Evolutionary conservation across 2,329 filamentous ascomycete genomes (phyloP), one percentile per base, ranked within the genome.

Genomic region (Pseudogymnoascus sp.): DNA sequence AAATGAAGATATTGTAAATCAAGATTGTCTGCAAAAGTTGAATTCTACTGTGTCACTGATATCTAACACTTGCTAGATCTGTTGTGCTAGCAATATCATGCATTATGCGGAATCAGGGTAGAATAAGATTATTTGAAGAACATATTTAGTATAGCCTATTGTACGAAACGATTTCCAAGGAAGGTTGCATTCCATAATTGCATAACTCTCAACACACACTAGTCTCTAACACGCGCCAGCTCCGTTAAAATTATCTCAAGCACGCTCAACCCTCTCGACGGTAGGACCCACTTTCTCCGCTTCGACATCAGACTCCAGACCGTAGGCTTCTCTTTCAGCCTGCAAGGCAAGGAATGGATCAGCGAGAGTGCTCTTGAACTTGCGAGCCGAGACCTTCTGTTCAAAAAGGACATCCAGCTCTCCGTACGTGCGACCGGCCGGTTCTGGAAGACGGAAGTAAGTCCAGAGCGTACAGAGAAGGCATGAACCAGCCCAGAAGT

Each of bases 341-440:
- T 36, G 25, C 12, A 18, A 31, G 34, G 8, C 53, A 59, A 18
- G 31, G 31, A 60, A 60, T 11, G 73, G 95, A 96, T 70, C 91
- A 88, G 69, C 91, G 81, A 5, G 90, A 90, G 67, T 82, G 82
- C 23, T 16, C 40, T 61, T 62, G 34, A 71, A 76, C 23, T 72
- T 72, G 28, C 73, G 68, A 7, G 74, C 73, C 4, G 68, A 59
- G 18, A 93, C 78, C 3, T 81, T 78, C 65, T 84, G 81, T 77
- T 96, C 89, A 71, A 96, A 96, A 56, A 96, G 80, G 61, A 93
- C 71, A 73, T 96, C 91, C 64, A 96, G 78, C 75, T 96, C 91
- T 4, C 90, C 91, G 71, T 93, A 96, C 0, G 89, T 89, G 56
- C 90, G 85, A 12, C 89, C 91, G 3, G 79, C 80, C 0, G 91